Evolutionary conservation across 306 rosid genomes (phyloP).

Genomic region (Gynostemma pentaphyllum): DNA sequence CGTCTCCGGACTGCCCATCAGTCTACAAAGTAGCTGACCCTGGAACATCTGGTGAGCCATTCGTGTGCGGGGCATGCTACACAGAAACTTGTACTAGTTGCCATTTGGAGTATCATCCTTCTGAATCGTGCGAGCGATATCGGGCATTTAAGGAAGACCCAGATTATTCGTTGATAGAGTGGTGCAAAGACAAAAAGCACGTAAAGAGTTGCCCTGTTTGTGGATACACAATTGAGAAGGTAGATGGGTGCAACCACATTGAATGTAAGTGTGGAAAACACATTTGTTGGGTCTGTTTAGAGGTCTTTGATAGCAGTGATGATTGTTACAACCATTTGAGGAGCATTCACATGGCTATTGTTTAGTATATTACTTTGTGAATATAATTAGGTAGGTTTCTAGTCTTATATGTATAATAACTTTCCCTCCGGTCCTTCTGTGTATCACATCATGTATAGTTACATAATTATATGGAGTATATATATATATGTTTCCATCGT

Average conservation of each 20-base stretch:
- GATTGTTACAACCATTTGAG: constrained; percentile 74
- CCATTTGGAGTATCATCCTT: constrained; percentile 83
- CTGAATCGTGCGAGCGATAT: constrained; percentile 61
- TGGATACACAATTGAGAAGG: constrained; percentile 62
- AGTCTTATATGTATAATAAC: not conserved
- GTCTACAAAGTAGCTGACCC: constrained; percentile 56
- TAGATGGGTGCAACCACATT: constrained; percentile 84
- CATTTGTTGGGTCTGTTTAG: constrained; percentile 90
- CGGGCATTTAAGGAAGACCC: constrained; percentile 75
- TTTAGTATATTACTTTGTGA: constrained; percentile 15
- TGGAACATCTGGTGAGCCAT: constrained; percentile 36
- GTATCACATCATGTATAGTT: too few species aligned
- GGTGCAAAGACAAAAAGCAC: constrained; percentile 69
- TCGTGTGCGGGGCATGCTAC: constrained; percentile 77
- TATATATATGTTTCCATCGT: too few species aligned
- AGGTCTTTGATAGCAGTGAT: constrained; percentile 33
- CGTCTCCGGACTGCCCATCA: constrained; percentile 86
- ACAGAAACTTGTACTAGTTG: constrained; percentile 74
- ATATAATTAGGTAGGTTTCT: not conserved
- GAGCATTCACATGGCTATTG: constrained; percentile 39
- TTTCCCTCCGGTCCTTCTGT: too few species aligned
- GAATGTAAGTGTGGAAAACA: constrained; percentile 84
- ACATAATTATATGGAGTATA: too few species aligned
- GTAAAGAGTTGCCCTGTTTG: constrained; percentile 69
- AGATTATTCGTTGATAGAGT: constrained; percentile 58